Base-by-base conservation (phyloP, 2,329 filamentous ascomycete genomes). In the Penicillium sp. region DNA sequence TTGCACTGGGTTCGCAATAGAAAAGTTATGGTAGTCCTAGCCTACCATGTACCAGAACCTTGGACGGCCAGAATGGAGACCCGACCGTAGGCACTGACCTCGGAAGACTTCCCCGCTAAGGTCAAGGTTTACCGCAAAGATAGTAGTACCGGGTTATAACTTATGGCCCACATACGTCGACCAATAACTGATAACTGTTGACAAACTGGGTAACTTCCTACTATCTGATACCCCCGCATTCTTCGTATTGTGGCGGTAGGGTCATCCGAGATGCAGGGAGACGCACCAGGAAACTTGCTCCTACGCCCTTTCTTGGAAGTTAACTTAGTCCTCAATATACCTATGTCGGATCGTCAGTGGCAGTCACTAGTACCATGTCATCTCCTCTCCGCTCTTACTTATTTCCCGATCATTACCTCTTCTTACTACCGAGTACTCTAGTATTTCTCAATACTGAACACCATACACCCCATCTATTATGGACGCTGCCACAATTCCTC, bases 241-340 rank as follows among this genome's bases (percentile, higher is more conserved):
- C 19, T 22, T 22, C 29, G 29, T 30, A 30, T 30, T 30, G 29
- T 30, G 29, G 29, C 13, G 10, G 29, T 11, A 22, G 19, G 19
- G 5, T 22, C 19, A 22, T 22, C 19, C 19, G 40, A 25, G 41
- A 18, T 33, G 11, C 10, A 31, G 25, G 19, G 28, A 11, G 12
- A 31, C 41, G 27, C 19, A 49, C 48, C 30, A 43, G 43, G 43
- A 41, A 48, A 51, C 19, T 48, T 48, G 40, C 41, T 43, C 29
- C 42, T 36, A 45, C 27, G 18, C 37, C 22, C 28, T 45, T 35
- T 13, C 34, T 41, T 53, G 11, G 34, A 22, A 41, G 47, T 50
- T 53, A 53, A 50, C 18, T 47, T 30, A 30, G 29, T 11, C 29
- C 29, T 30, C 29, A 30, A 3, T 30, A 12, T 30, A 22, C 19